Percentiles rank a stretch among this genome's conserved stretches.
Evolutionary conservation across 164 flowering plant species (phyloP).

Genomic region (Houttuynia cordata): DNA sequence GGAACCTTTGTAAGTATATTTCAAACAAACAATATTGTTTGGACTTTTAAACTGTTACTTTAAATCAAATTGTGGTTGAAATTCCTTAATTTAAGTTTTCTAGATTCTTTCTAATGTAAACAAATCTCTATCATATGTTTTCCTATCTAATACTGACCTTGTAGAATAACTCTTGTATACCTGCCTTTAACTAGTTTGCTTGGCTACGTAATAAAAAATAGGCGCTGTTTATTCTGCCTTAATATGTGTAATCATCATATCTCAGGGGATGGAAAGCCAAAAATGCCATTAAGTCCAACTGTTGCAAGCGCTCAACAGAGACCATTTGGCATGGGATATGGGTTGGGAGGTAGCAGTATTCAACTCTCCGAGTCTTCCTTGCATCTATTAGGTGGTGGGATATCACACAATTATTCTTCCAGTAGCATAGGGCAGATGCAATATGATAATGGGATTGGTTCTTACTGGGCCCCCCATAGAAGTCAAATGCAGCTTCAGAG

Average conservation of each 20-base stretch:
- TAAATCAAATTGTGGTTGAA: no score
- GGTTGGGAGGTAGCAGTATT: conserved; percentile 48
- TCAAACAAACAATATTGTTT: no score
- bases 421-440: conserved; percentile 90
- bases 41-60: no score
- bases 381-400: conserved; percentile 53
- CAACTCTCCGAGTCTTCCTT: conserved; percentile 63
- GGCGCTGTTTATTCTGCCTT: not conserved
- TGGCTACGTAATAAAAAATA: no score
- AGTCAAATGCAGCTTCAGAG: conserved; percentile 91
- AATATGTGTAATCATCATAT: not conserved
- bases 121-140: no score
- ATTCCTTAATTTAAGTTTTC: no score
- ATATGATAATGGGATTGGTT: conserved; percentile 47
- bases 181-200: no score
- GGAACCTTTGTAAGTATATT: no score
- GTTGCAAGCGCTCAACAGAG: conserved; percentile 38
- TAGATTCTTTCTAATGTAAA: no score
- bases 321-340: conserved; percentile 47
- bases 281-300: conserved; percentile 92
- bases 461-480: conserved; percentile 75
- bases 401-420: conserved; percentile 80
- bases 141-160: no score
- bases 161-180: no score
- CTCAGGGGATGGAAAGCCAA: conserved; percentile 67